A percentile compares a stretch with the other conserved stretches of the same genome.
These are phyloP conservation scores for Cyberlindnera japonica DNA, from an alignment of 805 yeast species.

Conservation along the genomic window DNA sequence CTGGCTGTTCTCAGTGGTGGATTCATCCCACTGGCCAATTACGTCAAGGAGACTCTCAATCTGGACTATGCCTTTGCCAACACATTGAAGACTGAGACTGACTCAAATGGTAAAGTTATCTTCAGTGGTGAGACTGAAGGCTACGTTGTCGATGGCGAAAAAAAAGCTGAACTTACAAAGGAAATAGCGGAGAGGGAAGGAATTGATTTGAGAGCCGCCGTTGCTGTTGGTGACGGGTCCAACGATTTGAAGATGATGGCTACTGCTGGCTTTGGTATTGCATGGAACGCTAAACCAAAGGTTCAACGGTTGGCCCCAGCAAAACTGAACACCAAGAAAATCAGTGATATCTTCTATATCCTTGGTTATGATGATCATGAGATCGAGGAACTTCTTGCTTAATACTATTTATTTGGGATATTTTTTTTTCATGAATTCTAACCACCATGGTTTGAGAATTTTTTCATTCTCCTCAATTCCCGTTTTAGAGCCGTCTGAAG, in stretches of 20 bases:
- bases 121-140: constrained; percentile 80
- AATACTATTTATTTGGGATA: neutral
- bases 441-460: neutral
- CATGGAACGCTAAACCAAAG: constrained; percentile 96
- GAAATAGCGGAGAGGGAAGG: constrained; percentile 55
- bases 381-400: constrained; percentile 28
- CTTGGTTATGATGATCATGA: constrained; percentile 68
- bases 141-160: constrained; percentile 78
- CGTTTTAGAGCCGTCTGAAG: neutral
- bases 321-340: constrained; percentile 66
- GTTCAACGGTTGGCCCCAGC: constrained; percentile 85
- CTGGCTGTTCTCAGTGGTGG: constrained; percentile 95
- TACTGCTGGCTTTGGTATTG: constrained; percentile 88
- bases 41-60: constrained; percentile 61
- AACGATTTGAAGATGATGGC: constrained; percentile 93
- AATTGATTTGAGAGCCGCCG: constrained; percentile 49
- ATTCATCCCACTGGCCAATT: constrained; percentile 80
- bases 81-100: constrained; percentile 45
- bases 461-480: neutral
- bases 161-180: constrained; percentile 69
- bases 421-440: neutral
- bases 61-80: constrained; percentile 92
- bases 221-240: constrained; percentile 97
- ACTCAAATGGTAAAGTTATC: constrained; percentile 38
- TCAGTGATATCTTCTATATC: constrained; percentile 75